phyloP scores from a whole-genome alignment of 306 rosid species.

The Sesbania bispinosa region DNA sequence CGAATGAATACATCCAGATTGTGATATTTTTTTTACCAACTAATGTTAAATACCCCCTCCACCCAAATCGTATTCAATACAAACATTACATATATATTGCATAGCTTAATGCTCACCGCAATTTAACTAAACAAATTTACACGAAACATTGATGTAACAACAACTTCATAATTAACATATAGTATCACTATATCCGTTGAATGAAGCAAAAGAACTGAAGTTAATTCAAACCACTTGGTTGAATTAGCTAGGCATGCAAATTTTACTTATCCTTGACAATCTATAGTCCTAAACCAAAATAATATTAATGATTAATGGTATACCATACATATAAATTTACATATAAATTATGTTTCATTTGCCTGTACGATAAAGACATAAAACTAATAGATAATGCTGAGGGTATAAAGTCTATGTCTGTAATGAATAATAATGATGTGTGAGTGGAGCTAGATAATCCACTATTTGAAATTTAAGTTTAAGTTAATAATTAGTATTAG shows the following conservation, averaged over 20 bases:
- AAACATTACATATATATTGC: no score
- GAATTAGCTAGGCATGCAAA: background rate
- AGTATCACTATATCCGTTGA: background rate
- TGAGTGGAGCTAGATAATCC: slow-evolving; percentile 16
- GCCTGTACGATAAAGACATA: background rate
- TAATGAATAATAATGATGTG: slow-evolving; percentile 8
- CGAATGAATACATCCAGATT: no score
- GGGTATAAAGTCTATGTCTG: background rate
- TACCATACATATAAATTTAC: no score
- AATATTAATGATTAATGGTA: no score
- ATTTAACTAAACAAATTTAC: background rate
- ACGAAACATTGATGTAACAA: background rate
- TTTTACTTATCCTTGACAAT: no score
- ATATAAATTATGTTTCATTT: background rate
- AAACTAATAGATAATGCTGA: background rate
- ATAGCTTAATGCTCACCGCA: background rate
- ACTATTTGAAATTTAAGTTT: slow-evolving; percentile 11
- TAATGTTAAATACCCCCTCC: no score
- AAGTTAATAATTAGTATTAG: slow-evolving; percentile 9
- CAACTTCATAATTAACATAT: background rate
- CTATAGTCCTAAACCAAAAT: no score
- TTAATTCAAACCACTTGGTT: background rate
- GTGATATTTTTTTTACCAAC: no score
- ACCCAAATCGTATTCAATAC: no score
- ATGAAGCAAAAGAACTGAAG: background rate